These are phyloP conservation scores for Kodamaea leandrae DNA, from an alignment of 805 yeast genomes.

Conservation along the genomic window DNA sequence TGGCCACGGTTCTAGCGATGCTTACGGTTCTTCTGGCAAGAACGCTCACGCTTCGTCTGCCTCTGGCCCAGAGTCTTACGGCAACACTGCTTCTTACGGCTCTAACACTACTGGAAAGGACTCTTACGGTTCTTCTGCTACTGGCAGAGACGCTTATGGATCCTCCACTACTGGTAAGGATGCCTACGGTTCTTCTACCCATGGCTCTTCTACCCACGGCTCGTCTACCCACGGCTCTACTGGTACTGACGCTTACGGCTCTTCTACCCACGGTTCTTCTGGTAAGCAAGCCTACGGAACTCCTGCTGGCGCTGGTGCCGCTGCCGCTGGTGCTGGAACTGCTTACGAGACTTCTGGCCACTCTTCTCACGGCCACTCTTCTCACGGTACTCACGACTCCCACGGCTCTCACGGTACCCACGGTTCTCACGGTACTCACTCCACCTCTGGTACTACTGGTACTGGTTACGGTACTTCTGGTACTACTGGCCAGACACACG, in stretches of 20 bases:
- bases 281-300: slow-evolving; percentile 3
- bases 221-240: slow-evolving; percentile 10
- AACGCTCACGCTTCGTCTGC: slow-evolving; percentile 8
- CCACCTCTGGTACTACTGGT: slow-evolving; percentile 18
- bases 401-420: slow-evolving; percentile 14
- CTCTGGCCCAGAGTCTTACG: slow-evolving; percentile 7
- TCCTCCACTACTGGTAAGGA: slow-evolving; percentile 12
- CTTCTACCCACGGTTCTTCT: slow-evolving; percentile 3
- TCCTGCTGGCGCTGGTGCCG: slow-evolving; percentile 7
- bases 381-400: slow-evolving; percentile 8
- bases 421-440: slow-evolving; percentile 11
- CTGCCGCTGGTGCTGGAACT: slow-evolving; percentile 7
- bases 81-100: slow-evolving; percentile 14
- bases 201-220: slow-evolving; percentile 1
- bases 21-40: slow-evolving; percentile 18
- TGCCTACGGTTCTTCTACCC: not conserved
- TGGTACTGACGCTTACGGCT: slow-evolving; percentile 3
- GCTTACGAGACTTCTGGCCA: not conserved
- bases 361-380: slow-evolving; percentile 7
- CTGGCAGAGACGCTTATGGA: slow-evolving; percentile 9
- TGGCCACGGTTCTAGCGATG: slow-evolving; percentile 8
- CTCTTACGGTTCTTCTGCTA: slow-evolving; percentile 11
- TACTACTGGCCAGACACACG: slow-evolving; percentile 7
- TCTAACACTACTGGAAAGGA: slow-evolving; percentile 13
- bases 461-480: slow-evolving; percentile 6